These are phyloP conservation scores for Pythium insidiosum DNA, from an alignment of 352 stramenopile species.

Conservation along the genomic window DNA sequence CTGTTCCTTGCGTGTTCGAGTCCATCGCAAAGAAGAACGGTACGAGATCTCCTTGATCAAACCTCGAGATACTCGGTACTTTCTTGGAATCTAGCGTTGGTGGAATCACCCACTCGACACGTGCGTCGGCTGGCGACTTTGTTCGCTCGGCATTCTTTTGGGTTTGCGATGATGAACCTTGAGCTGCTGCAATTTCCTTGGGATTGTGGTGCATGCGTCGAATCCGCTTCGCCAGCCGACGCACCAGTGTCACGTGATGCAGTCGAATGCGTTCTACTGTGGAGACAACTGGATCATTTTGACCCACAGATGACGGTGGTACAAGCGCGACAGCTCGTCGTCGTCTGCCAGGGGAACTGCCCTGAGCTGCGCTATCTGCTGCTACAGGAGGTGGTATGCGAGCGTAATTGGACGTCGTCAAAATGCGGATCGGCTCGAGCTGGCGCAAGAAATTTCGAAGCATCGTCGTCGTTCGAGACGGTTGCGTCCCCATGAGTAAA, in stretches of 20 bases:
- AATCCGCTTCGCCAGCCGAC: slow-evolving; percentile 13
- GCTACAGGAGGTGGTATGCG: no score
- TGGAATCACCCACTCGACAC: slow-evolving; percentile 2
- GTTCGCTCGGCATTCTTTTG: slow-evolving; percentile 6
- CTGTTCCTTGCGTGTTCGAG: slow-evolving; percentile 7
- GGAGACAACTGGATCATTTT: no score
- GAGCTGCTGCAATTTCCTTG: slow-evolving; percentile 8
- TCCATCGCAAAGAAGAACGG: slow-evolving; percentile 21
- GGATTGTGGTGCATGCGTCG: slow-evolving; percentile 19
- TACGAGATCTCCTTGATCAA: slow-evolving; percentile 19
- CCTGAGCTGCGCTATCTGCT: no score
- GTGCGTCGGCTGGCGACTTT: slow-evolving; percentile 6
- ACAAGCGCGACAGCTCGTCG: slow-evolving; percentile 11
- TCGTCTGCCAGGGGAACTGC: no score
- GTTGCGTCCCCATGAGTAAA: slow-evolving; percentile 15
- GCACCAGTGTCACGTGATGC: slow-evolving; percentile 19
- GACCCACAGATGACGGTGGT: slow-evolving; percentile 1
- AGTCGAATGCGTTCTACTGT: slow-evolving; percentile 19
- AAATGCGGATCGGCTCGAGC: slow-evolving; percentile 9
- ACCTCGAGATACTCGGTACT: slow-evolving; percentile 9
- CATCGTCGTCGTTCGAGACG: slow-evolving; percentile 17
- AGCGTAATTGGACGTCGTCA: slow-evolving; percentile 16
- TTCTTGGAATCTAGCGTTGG: slow-evolving; percentile 5
- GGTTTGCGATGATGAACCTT: slow-evolving; percentile 20
- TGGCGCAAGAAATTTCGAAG: slow-evolving; percentile 22